A percentile compares a stretch with the other conserved stretches of the same genome.
These are phyloP conservation scores for Trichoderma brevicompactum DNA, from an alignment of 2,329 filamentous ascomycete genomes.

Conservation along the genomic window DNA sequence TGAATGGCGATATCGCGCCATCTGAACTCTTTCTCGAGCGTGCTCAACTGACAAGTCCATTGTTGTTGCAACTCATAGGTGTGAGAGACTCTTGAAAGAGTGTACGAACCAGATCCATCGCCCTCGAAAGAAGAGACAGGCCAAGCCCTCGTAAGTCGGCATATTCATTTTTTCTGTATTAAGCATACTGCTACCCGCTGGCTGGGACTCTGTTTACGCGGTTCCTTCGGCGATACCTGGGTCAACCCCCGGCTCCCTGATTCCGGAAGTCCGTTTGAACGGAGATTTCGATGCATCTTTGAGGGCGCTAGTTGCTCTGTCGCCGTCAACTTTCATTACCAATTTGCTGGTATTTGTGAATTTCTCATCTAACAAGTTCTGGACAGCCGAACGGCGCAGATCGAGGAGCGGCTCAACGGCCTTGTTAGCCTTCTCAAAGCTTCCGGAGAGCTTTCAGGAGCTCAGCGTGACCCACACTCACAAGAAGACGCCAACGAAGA, in stretches of 20 bases:
- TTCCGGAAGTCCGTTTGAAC: slow-evolving; percentile 6
- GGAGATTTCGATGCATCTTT: slow-evolving; percentile 6
- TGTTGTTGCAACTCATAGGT: slow-evolving; percentile 41
- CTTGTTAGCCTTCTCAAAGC: slow-evolving; percentile 54
- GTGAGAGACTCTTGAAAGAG: slow-evolving; percentile 53
- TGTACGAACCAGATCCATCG: slow-evolving; percentile 54
- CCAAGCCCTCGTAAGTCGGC: slow-evolving; percentile 54
- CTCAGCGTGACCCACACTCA: slow-evolving; percentile 12
- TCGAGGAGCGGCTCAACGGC: slow-evolving; percentile 55
- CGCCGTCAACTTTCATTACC: background rate
- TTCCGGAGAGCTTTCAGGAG: slow-evolving; percentile 43
- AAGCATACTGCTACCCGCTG: background rate
- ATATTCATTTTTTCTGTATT: background rate
- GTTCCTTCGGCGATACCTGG: background rate
- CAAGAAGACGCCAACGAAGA: slow-evolving; percentile 16
- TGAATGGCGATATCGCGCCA: background rate
- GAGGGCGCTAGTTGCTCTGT: background rate
- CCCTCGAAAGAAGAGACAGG: slow-evolving; percentile 56
- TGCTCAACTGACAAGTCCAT: slow-evolving; percentile 1
- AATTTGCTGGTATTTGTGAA: background rate
- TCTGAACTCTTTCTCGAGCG: background rate
- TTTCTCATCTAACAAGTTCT: slow-evolving; percentile 9
- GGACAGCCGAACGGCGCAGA: slow-evolving; percentile 52
- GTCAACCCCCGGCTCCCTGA: background rate
- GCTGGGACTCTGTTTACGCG: background rate